phyloP scores from a whole-genome alignment of 1,284 basidiomycete genomes.

The Coniferiporia weirii region DNA sequence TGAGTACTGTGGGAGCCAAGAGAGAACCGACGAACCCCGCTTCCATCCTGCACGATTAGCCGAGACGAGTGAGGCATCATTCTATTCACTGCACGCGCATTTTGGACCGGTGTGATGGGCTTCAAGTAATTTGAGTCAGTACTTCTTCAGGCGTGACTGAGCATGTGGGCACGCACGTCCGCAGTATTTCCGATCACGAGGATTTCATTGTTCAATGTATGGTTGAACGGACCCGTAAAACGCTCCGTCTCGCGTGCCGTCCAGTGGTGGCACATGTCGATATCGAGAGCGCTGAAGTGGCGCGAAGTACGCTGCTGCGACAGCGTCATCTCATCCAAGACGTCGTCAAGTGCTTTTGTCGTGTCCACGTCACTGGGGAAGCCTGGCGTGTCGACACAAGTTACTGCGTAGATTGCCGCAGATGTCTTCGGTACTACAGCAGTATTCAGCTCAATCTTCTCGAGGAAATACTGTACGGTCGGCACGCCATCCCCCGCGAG shows the following conservation, averaged over 20 bases:
- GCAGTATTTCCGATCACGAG: slow-evolving; percentile 26
- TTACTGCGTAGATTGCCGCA: slow-evolving; percentile 19
- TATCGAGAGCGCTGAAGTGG: slow-evolving; percentile 20
- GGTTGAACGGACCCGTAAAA: slow-evolving; percentile 25
- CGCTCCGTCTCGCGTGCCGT: slow-evolving; percentile 21
- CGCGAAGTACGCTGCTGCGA: slow-evolving; percentile 17
- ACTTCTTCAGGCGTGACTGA: background rate
- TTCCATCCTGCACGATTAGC: slow-evolving; percentile 23
- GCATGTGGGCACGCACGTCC: slow-evolving; percentile 8
- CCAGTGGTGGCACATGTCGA: slow-evolving; percentile 24
- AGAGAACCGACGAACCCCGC: slow-evolving; percentile 17
- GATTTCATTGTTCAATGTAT: slow-evolving; percentile 22
- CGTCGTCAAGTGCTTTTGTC: slow-evolving; percentile 18
- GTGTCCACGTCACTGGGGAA: slow-evolving; percentile 18
- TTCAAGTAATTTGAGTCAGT: slow-evolving; percentile 3
- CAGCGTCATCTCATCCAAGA: slow-evolving; percentile 20
- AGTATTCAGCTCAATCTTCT: slow-evolving; percentile 21
- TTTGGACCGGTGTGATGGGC: slow-evolving; percentile 24
- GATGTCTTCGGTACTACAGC: slow-evolving; percentile 20
- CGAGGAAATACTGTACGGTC: slow-evolving; percentile 15
- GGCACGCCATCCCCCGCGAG: slow-evolving; percentile 22
- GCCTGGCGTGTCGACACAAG: slow-evolving; percentile 21
- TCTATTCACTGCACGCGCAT: slow-evolving; percentile 23
- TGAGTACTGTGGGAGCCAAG: slow-evolving; percentile 1
- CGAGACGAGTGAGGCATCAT: slow-evolving; percentile 22